phyloP scores from a whole-genome alignment of 2,329 filamentous ascomycete genomes.

The Dryadomyces quercus-mongolicae region DNA sequence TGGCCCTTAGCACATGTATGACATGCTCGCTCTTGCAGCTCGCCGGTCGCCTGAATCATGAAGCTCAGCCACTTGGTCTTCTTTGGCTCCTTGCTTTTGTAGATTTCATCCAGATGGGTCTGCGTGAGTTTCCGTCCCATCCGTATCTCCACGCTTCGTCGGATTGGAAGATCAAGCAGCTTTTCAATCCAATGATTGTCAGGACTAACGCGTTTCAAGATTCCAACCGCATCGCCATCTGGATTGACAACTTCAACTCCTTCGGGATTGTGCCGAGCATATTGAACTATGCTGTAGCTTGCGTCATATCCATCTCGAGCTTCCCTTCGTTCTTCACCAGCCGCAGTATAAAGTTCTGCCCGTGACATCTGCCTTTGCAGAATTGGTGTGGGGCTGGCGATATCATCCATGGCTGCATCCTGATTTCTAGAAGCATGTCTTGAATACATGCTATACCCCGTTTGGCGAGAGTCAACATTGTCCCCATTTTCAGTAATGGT shows the following conservation, averaged over 20 bases:
- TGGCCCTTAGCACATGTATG: conserved; percentile 27
- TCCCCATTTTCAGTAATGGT: not conserved
- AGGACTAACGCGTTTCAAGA: conserved; percentile 22
- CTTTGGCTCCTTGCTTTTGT: conserved; percentile 26
- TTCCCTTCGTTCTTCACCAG: not conserved
- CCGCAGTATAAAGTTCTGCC: no score
- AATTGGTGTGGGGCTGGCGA: no score
- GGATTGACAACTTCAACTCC: conserved; percentile 23
- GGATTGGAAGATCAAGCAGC: conserved; percentile 25
- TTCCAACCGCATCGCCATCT: conserved; percentile 25
- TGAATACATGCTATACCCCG: no score
- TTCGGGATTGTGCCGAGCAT: not conserved
- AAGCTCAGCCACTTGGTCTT: conserved; percentile 33
- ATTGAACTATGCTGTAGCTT: not conserved
- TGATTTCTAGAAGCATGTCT: no score
- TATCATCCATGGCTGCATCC: no score
- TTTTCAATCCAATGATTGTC: conserved; percentile 28
- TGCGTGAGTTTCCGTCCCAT: conserved; percentile 27
- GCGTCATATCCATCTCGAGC: not conserved
- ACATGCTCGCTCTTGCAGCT: conserved; percentile 27
- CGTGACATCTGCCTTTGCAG: no score
- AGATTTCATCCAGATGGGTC: conserved; percentile 26
- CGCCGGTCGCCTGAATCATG: conserved; percentile 37
- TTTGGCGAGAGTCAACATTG: no score
- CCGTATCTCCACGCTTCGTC: conserved; percentile 28